Evolutionary conservation across 2,329 filamentous ascomycete species (phyloP), one percentile per base, ranked within the genome.

Genomic region (Pezicula neosporulosa): DNA sequence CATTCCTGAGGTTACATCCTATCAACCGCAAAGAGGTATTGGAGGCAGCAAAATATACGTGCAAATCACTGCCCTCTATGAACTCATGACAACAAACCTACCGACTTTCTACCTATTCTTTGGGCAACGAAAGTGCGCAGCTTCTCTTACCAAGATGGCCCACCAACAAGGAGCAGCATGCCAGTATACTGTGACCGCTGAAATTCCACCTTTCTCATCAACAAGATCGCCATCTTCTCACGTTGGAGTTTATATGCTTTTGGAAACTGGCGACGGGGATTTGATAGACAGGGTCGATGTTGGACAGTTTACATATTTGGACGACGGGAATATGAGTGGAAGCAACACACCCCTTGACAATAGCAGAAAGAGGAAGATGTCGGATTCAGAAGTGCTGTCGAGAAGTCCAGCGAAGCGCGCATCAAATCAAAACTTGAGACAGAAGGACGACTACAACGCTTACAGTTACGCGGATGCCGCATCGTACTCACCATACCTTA

Each of bases 51-150:
- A 85, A 61, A 74, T 96, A 9, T 78, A 81, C 53, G 77, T 96
- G 57, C 86, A 89, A 65, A 80, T 96, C 28, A 83, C 85, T 48
- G 86, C 87, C 41, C 79, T 85, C 54, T 89, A 89, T 71, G 87
- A 96, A 64, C 72, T 96, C 51, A 80, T 85, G 68, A 78, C 76
- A 30, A 77, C 77, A 52, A 78, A 74, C 39, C 64, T 73, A 49
- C 74, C 78, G 2, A 76, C 76, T 47, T 84, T 89, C 62, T 85
- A 73, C 57, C 70, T 96, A 49, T 80, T 85, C 44, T 95, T 96
- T 69, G 90, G 90, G n/a, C 77, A 80, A n/a, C 82, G 87, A 62
- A 85, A 85, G 67, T 87, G 85, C 68, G 76, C 82, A 49, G 85
- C 85, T 52, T 78, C 85, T 50, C 76, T 91, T 21, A 77, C 81